These are phyloP conservation scores for Annulohypoxylon moriforme DNA, from an alignment of 495 filamentous ascomycete genomes.

Conservation along the genomic window DNA sequence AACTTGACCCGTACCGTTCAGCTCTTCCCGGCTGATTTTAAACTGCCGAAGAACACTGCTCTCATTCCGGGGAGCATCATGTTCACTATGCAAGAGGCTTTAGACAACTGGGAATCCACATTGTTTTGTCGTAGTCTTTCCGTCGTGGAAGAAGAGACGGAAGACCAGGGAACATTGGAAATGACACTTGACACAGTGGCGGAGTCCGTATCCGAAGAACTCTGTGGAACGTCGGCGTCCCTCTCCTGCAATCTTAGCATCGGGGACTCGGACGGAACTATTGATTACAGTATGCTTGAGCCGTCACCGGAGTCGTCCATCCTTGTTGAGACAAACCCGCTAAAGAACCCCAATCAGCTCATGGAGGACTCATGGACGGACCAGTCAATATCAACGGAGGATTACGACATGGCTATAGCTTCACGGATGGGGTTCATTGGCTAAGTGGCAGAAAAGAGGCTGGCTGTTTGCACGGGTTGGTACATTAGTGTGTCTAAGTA, in stretches of 20 bases:
- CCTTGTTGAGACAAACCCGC: not conserved
- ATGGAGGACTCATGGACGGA: not conserved
- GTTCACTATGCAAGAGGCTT: slow-evolving; percentile 25
- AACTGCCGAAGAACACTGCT: not conserved
- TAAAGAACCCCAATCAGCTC: not conserved
- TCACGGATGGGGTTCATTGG: slow-evolving; percentile 30
- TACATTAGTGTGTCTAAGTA: not conserved
- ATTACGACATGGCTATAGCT: slow-evolving; percentile 32
- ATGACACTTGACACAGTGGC: not conserved
- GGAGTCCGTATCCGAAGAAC: not conserved
- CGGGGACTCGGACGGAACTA: not conserved
- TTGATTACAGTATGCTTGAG: not conserved
- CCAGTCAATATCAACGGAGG: slow-evolving; percentile 12
- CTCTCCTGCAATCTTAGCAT: not conserved
- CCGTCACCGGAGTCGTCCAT: not conserved
- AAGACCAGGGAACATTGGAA: not conserved
- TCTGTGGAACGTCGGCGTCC: not conserved
- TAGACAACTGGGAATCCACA: slow-evolving; percentile 21
- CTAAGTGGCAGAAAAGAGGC: not conserved
- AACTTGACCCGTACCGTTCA: slow-evolving; percentile 25
- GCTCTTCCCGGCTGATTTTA: slow-evolving; percentile 33
- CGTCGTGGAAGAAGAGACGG: not conserved
- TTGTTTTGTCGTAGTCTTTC: not conserved
- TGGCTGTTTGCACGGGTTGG: not conserved
- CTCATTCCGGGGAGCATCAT: slow-evolving; percentile 9